These are phyloP conservation scores for Cercospora janseana DNA, from an alignment of 2,329 filamentous ascomycete genomes.

Conservation along the genomic window DNA sequence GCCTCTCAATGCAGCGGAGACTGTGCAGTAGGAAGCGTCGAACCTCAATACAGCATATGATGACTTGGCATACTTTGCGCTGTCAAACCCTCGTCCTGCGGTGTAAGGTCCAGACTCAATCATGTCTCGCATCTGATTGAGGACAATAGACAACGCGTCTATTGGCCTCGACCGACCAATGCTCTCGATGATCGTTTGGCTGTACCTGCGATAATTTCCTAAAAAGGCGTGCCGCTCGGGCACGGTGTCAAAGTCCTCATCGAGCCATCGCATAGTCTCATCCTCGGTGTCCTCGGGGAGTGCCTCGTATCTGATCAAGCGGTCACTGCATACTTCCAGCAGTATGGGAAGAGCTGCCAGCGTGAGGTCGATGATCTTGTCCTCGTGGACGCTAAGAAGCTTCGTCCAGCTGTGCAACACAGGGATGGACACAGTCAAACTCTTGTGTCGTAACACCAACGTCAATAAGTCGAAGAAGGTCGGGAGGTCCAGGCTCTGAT, in stretches of 20 bases:
- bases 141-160: slow-evolving; percentile 83
- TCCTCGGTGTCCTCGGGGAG: slow-evolving; percentile 80
- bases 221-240: slow-evolving; percentile 94
- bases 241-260: slow-evolving; percentile 91
- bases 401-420: slow-evolving; percentile 87
- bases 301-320: slow-evolving; percentile 83
- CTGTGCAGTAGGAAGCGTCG: slow-evolving; percentile 85
- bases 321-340: slow-evolving; percentile 76
- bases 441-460: slow-evolving; percentile 76
- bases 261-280: slow-evolving; percentile 74
- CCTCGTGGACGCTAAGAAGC: slow-evolving; percentile 68
- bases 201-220: slow-evolving; percentile 91
- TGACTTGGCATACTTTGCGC: slow-evolving; percentile 57
- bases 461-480: slow-evolving; percentile 78
- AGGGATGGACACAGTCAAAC: slow-evolving; percentile 89
- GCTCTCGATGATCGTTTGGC: slow-evolving; percentile 78
- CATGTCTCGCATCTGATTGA: slow-evolving; percentile 72
- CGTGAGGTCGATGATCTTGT: slow-evolving; percentile 63
- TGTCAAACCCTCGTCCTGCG: slow-evolving; percentile 62
- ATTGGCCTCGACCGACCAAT: slow-evolving; percentile 79
- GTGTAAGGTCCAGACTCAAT: slow-evolving; percentile 71
- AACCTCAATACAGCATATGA: slow-evolving; percentile 73
- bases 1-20: slow-evolving; percentile 84
- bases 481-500: slow-evolving; percentile 64
- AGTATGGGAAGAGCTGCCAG: slow-evolving; percentile 68